Base-by-base conservation (phyloP, 2,329 filamentous ascomycete genomes). In the Aspergillus amoenus region DNA sequence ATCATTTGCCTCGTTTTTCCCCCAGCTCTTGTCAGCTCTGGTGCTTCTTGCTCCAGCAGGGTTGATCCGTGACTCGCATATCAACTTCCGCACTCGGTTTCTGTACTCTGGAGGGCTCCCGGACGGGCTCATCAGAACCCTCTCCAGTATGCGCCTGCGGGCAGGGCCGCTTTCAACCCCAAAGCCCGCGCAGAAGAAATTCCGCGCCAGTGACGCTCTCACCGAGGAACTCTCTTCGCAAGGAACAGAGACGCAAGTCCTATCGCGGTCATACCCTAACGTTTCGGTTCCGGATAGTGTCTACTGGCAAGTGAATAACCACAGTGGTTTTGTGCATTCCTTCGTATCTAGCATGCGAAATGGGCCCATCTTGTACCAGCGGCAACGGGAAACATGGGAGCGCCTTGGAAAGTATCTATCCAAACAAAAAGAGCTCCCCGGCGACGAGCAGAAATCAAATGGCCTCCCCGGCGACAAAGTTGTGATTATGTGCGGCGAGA, bases 11-110 rank as follows among this genome's bases (percentile, higher is more conserved):
- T 81, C 83, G 1, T 85, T 85, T 68, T 90, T 91, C 66, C 84
- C 89, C 0, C 73, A 83, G 47, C 78, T 93, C 55, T 81, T 96
- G 13, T 81, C 82, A 12, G 84, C 82, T 9, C 79, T 97, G 21
- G 80, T 94, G 11, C 82, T 96, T 5, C 82, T 97, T 42, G 91
- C 91, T 0, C 91, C 93, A 0, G 82, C 87, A 0, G 93, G 93
- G 0, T 79, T 96, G 44, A 84, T 96, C 48, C 82, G 88, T n/a
- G 73, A 77, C 4, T 76, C 77, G 13, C 85, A 88, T 66, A 81
- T 91, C 56, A 81, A 82, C 57, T 82, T 82, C 72, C 79, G 80
- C 60, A 86, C 82, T 66, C 82, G 81, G 53, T 63, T 91, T 18
- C 77, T 91, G 8, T 91, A 91, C 69, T 81, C 79, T 5, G 78